Evolutionary conservation across 176 grass and related monocot species (phyloP), one percentile per base, ranked within the genome.

Genomic region (Rhynchospora tenuis): DNA sequence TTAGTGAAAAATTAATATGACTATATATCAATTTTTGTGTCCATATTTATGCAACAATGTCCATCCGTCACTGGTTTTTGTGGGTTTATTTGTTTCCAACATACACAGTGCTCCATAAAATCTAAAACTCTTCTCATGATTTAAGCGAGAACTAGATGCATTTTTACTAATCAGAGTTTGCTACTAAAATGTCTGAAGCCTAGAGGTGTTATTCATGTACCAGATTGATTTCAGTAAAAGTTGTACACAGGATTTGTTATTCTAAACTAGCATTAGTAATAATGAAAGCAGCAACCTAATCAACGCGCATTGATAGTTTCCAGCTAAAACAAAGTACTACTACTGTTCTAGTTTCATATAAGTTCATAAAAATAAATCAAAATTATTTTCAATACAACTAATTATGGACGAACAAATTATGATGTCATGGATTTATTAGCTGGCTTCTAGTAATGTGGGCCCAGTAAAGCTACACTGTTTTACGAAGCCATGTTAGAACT

Each of bases 381-480:
- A n/a, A n/a, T n/a, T n/a, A n/a, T n/a, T 66, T 73, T 73, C 20
- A 51, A 50, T 73, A 11, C 1, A 72, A 20, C 47, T 50, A 73
- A 48, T 50, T 73, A 19, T 9, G 0, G 27, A 0, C 11, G 1
- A 66, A 29, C 5, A 0, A 27, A 14, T 23, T 33, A 55, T 28
- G 7, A 55, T 56, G 54, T 56, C 26, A 77, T 77, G 73, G 50
- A 77, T 31, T 56, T 56, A 56, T 77, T 77, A 77, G 50, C 50
- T 77, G 73, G 47, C 56, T 55, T 77, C 14, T 28, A 48, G 73
- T 77, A 56, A 77, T 77, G 73, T 77, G 73, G 73, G 50, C 50
- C 50, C 22, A 50, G 26, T 77, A 74, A 20, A 51, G 14, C 0
- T 55, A 46, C 26, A 77, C 17, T 24, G 19, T 13, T 77, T 77